A percentile compares a stretch with the other conserved stretches of the same genome.
Evolutionary conservation across 106 monocot species (phyloP).

Genomic region (Dendrobium catenatum): DNA sequence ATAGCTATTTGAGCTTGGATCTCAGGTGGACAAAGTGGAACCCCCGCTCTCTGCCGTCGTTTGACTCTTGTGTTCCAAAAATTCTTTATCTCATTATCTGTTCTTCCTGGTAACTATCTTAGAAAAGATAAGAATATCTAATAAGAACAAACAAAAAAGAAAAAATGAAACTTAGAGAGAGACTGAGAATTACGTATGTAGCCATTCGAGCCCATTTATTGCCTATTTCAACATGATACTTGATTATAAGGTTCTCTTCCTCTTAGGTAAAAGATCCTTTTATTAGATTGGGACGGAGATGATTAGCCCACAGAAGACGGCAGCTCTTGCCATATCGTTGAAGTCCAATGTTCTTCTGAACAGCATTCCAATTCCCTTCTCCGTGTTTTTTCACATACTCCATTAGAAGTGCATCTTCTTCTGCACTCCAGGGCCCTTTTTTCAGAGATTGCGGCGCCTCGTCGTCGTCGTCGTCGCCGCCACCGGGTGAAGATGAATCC

Average conservation of each 20-base stretch:
- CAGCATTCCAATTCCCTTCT: conserved; percentile 76
- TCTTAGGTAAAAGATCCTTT: conserved; percentile 55
- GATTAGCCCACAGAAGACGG: conserved; percentile 65
- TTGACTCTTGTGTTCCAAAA: conserved; percentile 74
- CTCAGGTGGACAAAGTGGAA: conserved; percentile 48
- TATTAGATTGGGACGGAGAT: conserved; percentile 60
- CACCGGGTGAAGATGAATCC: background rate
- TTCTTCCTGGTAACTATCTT: conserved; percentile 47
- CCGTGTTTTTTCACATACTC: conserved; percentile 57
- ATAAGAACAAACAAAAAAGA: background rate
- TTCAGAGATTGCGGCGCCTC: conserved; percentile 18
- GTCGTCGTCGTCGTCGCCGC: background rate
- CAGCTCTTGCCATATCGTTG: conserved; percentile 76
- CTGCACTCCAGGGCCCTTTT: conserved; percentile 68
- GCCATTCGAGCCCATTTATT: conserved; percentile 83
- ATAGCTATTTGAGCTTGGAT: conserved; percentile 9
- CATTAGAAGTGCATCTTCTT: conserved; percentile 53
- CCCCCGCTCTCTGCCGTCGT: conserved; percentile 39
- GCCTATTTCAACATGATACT: conserved; percentile 48
- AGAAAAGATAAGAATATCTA: too few species aligned
- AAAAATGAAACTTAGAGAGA: background rate
- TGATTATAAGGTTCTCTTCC: conserved; percentile 43
- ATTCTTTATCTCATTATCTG: conserved; percentile 81
- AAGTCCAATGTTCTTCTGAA: conserved; percentile 46
- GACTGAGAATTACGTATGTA: conserved; percentile 14